Percentiles rank a stretch among this genome's conserved stretches.
These are phyloP conservation scores for Triticum turgidum DNA, from an alignment of 176 grass and related monocot species.

Conservation along the genomic window DNA sequence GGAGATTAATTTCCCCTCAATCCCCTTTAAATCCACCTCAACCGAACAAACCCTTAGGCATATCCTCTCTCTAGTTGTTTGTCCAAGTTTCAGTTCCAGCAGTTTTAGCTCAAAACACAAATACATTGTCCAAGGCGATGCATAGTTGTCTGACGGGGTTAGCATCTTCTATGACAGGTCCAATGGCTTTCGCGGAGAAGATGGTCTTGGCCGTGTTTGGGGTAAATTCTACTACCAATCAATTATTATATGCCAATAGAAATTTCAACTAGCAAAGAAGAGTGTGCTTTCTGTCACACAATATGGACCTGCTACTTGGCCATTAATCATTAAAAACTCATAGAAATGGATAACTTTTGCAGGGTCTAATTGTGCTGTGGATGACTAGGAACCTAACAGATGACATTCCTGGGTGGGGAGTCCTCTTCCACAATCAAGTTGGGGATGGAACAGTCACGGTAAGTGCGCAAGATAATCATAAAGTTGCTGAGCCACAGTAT, in stretches of 20 bases:
- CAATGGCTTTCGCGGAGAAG: constrained; percentile 92
- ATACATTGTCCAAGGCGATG: background rate
- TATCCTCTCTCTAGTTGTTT: too few species aligned
- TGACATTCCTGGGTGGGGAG: constrained; percentile 79
- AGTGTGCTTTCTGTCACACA: background rate
- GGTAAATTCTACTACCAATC: constrained; percentile 36
- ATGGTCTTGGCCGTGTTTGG: constrained; percentile 87
- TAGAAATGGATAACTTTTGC: constrained; percentile 11
- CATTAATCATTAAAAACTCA: background rate
- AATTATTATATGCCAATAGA: background rate
- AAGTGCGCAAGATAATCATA: constrained; percentile 27
- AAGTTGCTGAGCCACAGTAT: background rate
- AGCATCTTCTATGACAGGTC: constrained; percentile 42
- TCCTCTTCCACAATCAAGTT: constrained; percentile 71
- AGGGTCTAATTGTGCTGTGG: constrained; percentile 78
- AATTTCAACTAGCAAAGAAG: background rate
- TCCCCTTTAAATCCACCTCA: too few species aligned
- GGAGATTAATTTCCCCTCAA: too few species aligned
- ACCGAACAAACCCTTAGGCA: too few species aligned
- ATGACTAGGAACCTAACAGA: constrained; percentile 82
- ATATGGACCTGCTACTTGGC: background rate
- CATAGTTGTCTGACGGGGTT: background rate
- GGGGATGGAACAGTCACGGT: constrained; percentile 92
- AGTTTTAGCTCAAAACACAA: background rate
- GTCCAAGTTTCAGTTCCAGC: background rate